Conservation (phyloP, 176 grass and related monocot species). For the barley (Hordeum vulgare) region MorexV3_pseudomolecules_assembly NC_058523.1:508970847-508971346, state of each 20-base stretch:
- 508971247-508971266: slow-evolving; percentile 11
- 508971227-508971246: slow-evolving; percentile 14
- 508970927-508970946: slow-evolving; percentile 4
- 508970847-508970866: slow-evolving; percentile 98
- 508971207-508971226: slow-evolving; percentile 2
- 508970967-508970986: background rate
- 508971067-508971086: slow-evolving; percentile 91
- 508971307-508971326: slow-evolving; percentile 89
- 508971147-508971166: slow-evolving; percentile 81
- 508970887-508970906: slow-evolving; percentile 96
- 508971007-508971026: slow-evolving; percentile 93
- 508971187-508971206: background rate
- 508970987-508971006: slow-evolving; percentile 15
- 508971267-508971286: slow-evolving; percentile 77
- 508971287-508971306: slow-evolving; percentile 99
- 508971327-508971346: slow-evolving; percentile 92
- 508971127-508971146: slow-evolving; percentile 91
- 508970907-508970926: slow-evolving; percentile 99
- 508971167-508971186: slow-evolving; percentile 70
- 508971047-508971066: slow-evolving; percentile 90
- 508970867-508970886: slow-evolving; percentile 95
- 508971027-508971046: slow-evolving; percentile 91
- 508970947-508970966: background rate
- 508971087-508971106: slow-evolving; percentile 87
- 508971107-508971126: slow-evolving; percentile 91